Evolutionary conservation across 2,329 filamentous ascomycete species (phyloP), one percentile per base, ranked within the genome.

Genomic region (Paraconiothyrium brasiliense): DNA sequence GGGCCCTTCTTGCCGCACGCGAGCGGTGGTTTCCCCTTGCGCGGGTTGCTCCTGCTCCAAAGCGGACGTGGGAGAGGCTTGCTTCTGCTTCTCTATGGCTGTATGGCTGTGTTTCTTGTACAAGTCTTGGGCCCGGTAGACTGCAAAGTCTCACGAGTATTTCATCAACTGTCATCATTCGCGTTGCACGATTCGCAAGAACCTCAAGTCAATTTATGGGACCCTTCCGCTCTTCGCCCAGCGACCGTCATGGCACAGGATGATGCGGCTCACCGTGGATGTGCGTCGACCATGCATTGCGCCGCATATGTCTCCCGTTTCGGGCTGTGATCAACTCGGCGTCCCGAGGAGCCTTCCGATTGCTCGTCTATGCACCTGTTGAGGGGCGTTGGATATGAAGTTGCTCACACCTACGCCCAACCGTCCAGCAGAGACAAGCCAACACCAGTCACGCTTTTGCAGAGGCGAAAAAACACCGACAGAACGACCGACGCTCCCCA

Each of bases 241-340:
- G 27, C 37, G 10, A 48, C 22, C 32, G 27, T 41, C 50, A 41
- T 54, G 32, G 3, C 30, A 34, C 34, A 37, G 10, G 22, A 14
- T 13, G 44, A 44, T 55, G 52, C 51, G 51, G 58, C 51, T 54
- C 50, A 44, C 43, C 27, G 43, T n/a, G 48, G 48, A 51, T 34
- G n/a, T 35, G 54, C 32, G 24, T 35, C 14, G 16, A 30, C 43
- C 47, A 32, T 27, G 11, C 47, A 48, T 37, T 30, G 27, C 43
- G 14, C 41, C 32, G 59, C 59, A 62, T 55, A 30, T 37, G 14
- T 14, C 32, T 5, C 51, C 52, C 50, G 44, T 20, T 59, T 56
- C 56, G 43, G 57, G 57, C 52, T 62, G 57, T 35, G 61, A 66
- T 64, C 59, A 41, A 22, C 64, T 41, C 50, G 32, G n/a, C 50